Conservation (phyloP, 306 rosid species). For the Pachyrhizus erosus region DNA sequence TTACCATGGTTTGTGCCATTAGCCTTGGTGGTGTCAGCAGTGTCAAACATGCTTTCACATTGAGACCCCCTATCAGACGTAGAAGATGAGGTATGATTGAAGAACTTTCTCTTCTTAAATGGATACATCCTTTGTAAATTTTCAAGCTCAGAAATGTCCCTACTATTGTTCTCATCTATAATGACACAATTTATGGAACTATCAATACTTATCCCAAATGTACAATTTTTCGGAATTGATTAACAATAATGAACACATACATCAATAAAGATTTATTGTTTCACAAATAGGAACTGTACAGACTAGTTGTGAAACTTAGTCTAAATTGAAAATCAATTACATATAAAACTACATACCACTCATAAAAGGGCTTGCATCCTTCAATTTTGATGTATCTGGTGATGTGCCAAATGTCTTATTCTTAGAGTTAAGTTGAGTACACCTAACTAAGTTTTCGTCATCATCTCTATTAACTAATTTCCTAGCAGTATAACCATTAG, state of each 20-base stretch:
- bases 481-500: slow-evolving; percentile 29
- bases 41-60: slow-evolving; percentile 53
- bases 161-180: slow-evolving; percentile 54
- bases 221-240: neutral
- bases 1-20: slow-evolving; percentile 48
- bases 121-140: slow-evolving; percentile 70
- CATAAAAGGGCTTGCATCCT: slow-evolving; percentile 42
- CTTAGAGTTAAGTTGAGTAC: slow-evolving; percentile 45
- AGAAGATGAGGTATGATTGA: slow-evolving; percentile 53
- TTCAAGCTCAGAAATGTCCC: slow-evolving; percentile 54
- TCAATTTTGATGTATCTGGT: slow-evolving; percentile 32
- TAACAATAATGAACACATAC: neutral
- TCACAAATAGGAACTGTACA: slow-evolving; percentile 1
- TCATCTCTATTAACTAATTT: slow-evolving; percentile 63
- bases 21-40: slow-evolving; percentile 52
- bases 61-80: slow-evolving; percentile 59
- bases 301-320: neutral
- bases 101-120: slow-evolving; percentile 80
- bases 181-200: slow-evolving; percentile 32
- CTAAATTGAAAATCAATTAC: neutral
- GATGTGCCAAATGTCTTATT: slow-evolving; percentile 38
- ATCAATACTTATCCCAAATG: slow-evolving; percentile 24
- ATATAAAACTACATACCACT: slow-evolving; percentile 41
- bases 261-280: neutral
- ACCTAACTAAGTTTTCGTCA: slow-evolving; percentile 58